phyloP scores from a whole-genome alignment of 441 rosid species.

The Erodium texanum region DNA sequence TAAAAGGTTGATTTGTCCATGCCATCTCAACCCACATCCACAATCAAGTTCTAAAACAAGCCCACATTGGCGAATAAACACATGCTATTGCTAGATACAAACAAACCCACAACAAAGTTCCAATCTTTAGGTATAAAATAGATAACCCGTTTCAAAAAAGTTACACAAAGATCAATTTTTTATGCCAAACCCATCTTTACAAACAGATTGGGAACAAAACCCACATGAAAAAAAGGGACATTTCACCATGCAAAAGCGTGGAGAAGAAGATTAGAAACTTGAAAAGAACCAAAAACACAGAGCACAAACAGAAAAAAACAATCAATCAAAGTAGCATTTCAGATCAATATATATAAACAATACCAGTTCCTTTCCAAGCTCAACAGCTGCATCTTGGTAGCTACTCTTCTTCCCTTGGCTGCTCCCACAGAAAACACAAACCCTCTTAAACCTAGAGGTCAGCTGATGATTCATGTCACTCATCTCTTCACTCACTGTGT shows the following conservation, averaged over 20 bases:
- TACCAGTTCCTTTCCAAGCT: conserved; percentile 95
- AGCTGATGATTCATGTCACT: conserved; percentile 28
- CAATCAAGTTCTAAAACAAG: neutral
- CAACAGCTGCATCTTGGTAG: conserved; percentile 94
- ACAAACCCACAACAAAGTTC: conserved; percentile 1
- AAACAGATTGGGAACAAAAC: conserved; percentile 4
- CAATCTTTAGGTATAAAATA: neutral
- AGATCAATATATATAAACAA: conserved; percentile 9
- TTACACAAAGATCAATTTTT: conserved; percentile 2
- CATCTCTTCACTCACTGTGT: conserved; percentile 28
- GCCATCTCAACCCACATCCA: no score
- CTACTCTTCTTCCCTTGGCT: conserved; percentile 91
- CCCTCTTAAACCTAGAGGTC: conserved; percentile 65
- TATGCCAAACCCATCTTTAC: conserved; percentile 1
- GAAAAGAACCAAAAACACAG: conserved; percentile 9
- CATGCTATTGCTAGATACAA: neutral
- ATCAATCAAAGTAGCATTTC: neutral
- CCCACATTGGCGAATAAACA: neutral
- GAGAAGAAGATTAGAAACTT: neutral
- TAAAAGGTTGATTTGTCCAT: neutral
- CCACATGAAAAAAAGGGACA: neutral
- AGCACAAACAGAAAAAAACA: neutral
- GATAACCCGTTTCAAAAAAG: conserved; percentile 3
- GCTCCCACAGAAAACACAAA: conserved; percentile 97
- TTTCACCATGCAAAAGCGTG: neutral